phyloP scores from a whole-genome alignment of 306 rosid species.

The Malus sieversii region DNA sequence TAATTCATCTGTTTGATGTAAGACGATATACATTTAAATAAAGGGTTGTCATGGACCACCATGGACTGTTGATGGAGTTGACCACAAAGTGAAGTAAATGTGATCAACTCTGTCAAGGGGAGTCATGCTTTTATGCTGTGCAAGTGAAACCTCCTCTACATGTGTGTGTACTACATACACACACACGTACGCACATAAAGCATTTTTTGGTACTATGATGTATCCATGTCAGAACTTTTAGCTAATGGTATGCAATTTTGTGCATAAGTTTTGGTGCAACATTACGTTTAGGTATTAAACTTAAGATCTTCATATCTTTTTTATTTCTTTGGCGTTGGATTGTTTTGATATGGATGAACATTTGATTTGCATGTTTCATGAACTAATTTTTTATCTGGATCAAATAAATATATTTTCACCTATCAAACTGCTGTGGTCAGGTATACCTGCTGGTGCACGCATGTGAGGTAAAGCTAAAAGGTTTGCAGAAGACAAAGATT shows the following conservation, averaged over 20 bases:
- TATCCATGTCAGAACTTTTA: neutral
- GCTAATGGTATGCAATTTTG: neutral
- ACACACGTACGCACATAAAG: neutral
- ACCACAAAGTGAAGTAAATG: neutral
- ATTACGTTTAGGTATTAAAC: neutral
- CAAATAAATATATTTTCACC: constrained; percentile 17
- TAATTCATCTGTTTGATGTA: neutral
- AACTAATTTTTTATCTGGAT: neutral
- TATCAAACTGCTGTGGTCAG: constrained; percentile 32
- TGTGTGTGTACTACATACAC: neutral
- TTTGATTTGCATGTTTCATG: neutral
- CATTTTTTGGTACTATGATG: neutral
- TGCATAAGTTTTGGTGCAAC: neutral
- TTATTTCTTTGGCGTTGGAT: neutral
- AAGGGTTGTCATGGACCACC: neutral
- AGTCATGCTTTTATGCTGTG: neutral
- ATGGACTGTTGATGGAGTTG: neutral
- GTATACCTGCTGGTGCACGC: constrained; percentile 87
- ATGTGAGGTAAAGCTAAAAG: constrained; percentile 53
- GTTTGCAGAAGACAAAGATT: constrained; percentile 36
- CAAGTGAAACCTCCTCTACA: neutral
- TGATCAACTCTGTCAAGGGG: neutral
- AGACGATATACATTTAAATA: neutral
- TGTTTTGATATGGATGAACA: neutral
- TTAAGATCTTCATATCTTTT: neutral